phyloP scores from a whole-genome alignment of 768 basidiomycete genomes.

The Stropharia rugosoannulata region DNA sequence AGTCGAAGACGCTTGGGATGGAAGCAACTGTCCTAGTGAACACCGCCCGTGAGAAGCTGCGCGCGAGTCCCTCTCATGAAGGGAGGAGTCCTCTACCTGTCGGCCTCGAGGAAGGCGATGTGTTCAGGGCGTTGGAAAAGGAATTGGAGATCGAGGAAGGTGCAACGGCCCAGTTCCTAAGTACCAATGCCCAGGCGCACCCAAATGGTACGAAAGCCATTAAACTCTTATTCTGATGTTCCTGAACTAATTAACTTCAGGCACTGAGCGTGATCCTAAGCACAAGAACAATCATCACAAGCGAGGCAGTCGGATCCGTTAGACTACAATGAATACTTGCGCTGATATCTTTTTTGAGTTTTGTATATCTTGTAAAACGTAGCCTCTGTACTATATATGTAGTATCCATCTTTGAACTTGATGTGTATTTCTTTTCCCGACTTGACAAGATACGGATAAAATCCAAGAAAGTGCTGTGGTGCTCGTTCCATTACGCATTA shows the following conservation, averaged over 20 bases:
- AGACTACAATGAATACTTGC: background rate
- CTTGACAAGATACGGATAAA: too few relatives aligned
- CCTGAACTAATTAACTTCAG: background rate
- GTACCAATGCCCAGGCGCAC: constrained; percentile 3
- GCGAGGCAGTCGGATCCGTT: background rate
- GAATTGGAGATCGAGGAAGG: constrained; percentile 15
- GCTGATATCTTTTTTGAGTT: too few relatives aligned
- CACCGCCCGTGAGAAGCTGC: constrained; percentile 47
- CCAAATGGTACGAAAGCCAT: background rate
- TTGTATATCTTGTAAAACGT: too few relatives aligned
- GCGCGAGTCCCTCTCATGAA: constrained; percentile 24
- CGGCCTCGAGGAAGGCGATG: constrained; percentile 15
- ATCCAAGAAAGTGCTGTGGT: too few relatives aligned
- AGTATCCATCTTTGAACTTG: too few relatives aligned
- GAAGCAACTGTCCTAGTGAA: constrained; percentile 50
- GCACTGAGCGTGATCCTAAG: background rate
- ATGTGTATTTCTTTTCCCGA: too few relatives aligned
- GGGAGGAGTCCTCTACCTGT: constrained; percentile 20
- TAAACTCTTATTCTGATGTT: background rate
- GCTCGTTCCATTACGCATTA: too few relatives aligned
- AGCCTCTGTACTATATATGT: too few relatives aligned
- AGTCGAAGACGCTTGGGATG: constrained; percentile 53
- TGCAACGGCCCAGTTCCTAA: constrained; percentile 13
- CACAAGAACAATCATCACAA: background rate
- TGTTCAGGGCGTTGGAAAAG: constrained; percentile 13